Evolutionary conservation across 129 eudicot genomes (phyloP), one percentile per base, ranked within the genome.

Genomic region (Lonicera japonica): DNA sequence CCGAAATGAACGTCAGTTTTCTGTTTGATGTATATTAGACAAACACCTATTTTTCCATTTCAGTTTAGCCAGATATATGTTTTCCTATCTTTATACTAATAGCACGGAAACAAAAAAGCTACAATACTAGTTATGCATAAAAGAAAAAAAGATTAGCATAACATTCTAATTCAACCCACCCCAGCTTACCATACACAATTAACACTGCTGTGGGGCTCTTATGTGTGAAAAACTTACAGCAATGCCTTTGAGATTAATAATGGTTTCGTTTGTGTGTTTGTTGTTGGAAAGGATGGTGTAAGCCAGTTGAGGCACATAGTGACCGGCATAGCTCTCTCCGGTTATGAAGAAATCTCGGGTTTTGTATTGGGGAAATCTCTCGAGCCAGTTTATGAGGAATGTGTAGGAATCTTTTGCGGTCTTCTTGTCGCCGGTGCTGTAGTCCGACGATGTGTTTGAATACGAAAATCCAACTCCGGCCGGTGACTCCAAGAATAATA

Each of bases 201-300:
- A n/a, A n/a, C n/a, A n/a, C n/a, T n/a, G n/a, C n/a, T n/a, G n/a
- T n/a, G n/a, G n/a, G n/a, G n/a, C n/a, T n/a, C n/a, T n/a, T n/a
- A n/a, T n/a, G n/a, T n/a, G n/a, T n/a, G n/a, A n/a, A 14, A 17
- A 16, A 50, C 55, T 14, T 68, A 68, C 73, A 13, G 66, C 66
- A 11, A 58, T 58, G 65, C 73, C 73, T 59, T 68, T 58, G 58
- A 68, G 73, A 24, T 68, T 68, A 25, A 68, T 68, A 50, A 22
- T 11, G 8, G 72, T 68, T 20, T 57, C 41, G 17, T 47, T 68
- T 9, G 58, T 21, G 16, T 5, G 10, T 41, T 59, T 68, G 66
- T 58, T 68, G 12, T 68, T 45, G 0, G 51, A 40, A n/a, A 68
- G 45, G 48, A 68, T 68, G 58, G 73, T 68, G 46, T 50, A 50